phyloP scores from a whole-genome alignment of 2,329 filamentous ascomycete species.

The Orbilia blumenaviensis region DNA sequence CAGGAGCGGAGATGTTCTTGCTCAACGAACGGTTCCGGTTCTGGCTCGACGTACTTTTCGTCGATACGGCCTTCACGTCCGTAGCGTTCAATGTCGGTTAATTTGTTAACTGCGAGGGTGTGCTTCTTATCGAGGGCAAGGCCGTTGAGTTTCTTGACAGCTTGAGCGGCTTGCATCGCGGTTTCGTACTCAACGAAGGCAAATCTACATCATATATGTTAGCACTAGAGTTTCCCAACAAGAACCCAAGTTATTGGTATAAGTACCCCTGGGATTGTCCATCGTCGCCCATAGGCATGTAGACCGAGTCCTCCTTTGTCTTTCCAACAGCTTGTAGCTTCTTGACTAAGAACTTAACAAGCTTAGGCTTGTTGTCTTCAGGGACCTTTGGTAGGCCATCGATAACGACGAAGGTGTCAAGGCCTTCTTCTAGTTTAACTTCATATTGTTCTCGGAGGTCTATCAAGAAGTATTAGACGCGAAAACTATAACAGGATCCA shows the following conservation, averaged over 20 bases:
- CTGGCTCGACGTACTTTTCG: slow-evolving; percentile 84
- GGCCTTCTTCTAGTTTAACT: slow-evolving; percentile 92
- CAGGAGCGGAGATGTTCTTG: slow-evolving; percentile 95
- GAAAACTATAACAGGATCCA: neutral
- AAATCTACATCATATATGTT: slow-evolving; percentile 69
- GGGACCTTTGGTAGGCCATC: slow-evolving; percentile 91
- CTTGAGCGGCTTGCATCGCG: slow-evolving; percentile 85
- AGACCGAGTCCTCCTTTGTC: slow-evolving; percentile 84
- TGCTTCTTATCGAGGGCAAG: slow-evolving; percentile 95
- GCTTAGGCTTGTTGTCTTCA: slow-evolving; percentile 89
- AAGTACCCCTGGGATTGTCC: slow-evolving; percentile 82
- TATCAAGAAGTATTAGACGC: slow-evolving; percentile 58
- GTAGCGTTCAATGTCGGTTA: slow-evolving; percentile 96
- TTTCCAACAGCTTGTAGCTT: slow-evolving; percentile 87
- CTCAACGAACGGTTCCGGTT: slow-evolving; percentile 84
- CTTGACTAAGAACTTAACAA: slow-evolving; percentile 94
- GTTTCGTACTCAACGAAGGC: slow-evolving; percentile 97
- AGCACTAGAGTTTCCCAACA: neutral
- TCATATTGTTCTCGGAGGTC: slow-evolving; percentile 95
- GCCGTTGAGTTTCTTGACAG: slow-evolving; percentile 86
- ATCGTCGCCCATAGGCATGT: slow-evolving; percentile 91
- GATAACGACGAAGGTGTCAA: slow-evolving; percentile 95
- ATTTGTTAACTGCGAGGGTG: slow-evolving; percentile 93
- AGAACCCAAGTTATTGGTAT: neutral
- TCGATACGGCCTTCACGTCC: slow-evolving; percentile 92